A percentile compares a stretch with the other conserved stretches of the same genome.
phyloP scores from a whole-genome alignment of 441 rosid genomes.

The Erodium trifolium region DNA sequence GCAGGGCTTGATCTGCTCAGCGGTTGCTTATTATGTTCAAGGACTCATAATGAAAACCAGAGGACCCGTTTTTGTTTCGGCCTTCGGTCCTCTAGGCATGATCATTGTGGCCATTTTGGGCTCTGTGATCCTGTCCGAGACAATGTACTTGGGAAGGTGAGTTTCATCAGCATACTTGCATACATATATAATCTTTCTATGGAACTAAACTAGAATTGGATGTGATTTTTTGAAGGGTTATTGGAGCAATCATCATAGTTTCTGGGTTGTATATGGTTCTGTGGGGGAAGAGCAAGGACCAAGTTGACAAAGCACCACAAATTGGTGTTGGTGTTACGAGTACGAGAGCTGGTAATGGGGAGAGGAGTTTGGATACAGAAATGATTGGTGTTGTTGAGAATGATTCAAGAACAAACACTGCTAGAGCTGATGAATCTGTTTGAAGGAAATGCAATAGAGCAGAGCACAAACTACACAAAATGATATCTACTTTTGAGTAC shows the following conservation, averaged over 20 bases:
- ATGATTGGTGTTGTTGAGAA: neutral
- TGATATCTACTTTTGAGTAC: no score
- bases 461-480: no score
- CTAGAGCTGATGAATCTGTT: neutral
- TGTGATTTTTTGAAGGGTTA: constrained; percentile 9
- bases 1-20: constrained; percentile 54
- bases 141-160: constrained; percentile 35
- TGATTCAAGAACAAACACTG: neutral
- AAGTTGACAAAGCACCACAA: neutral
- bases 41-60: constrained; percentile 37
- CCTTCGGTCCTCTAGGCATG: constrained; percentile 50
- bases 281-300: constrained; percentile 16
- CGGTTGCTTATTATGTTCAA: constrained; percentile 32
- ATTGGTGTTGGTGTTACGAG: no score
- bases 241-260: constrained; percentile 43
- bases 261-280: constrained; percentile 37
- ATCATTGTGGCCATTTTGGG: constrained; percentile 44
- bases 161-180: no score
- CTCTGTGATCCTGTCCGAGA: constrained; percentile 39
- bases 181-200: no score
- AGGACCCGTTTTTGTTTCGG: constrained; percentile 58
- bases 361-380: no score
- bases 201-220: no score
- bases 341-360: neutral
- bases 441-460: neutral